These are phyloP conservation scores for Arthroderma sp. DNA, from an alignment of 2,329 filamentous ascomycete genomes.

Conservation along the genomic window DNA sequence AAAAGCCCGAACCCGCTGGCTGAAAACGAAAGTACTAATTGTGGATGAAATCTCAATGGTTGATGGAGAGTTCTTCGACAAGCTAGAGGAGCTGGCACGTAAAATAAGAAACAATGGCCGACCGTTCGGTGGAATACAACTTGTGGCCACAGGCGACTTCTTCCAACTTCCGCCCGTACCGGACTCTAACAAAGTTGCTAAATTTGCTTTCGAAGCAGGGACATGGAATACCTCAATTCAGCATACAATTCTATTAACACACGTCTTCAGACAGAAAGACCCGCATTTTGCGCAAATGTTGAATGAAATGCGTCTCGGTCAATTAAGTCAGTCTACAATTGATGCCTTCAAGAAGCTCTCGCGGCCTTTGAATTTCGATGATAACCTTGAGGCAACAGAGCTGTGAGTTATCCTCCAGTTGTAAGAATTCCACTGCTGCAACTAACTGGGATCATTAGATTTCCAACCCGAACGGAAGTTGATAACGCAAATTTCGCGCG, in stretches of 20 bases:
- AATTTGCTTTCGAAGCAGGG: constrained; percentile 83
- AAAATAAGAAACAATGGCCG: constrained; percentile 78
- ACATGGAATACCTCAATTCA: constrained; percentile 90
- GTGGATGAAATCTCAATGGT: constrained; percentile 98
- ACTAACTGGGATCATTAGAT: constrained; percentile 35
- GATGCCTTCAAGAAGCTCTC: constrained; percentile 60
- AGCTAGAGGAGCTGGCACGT: constrained; percentile 77
- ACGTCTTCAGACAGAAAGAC: constrained; percentile 93
- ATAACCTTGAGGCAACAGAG: constrained; percentile 72
- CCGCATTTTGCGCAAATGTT: constrained; percentile 83
- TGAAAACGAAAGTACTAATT: constrained; percentile 73
- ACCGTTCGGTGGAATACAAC: constrained; percentile 89
- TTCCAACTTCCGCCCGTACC: constrained; percentile 94
- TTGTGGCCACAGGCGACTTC: constrained; percentile 93
- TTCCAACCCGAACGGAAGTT: constrained; percentile 80
- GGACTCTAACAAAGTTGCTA: constrained; percentile 57
- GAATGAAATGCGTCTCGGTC: constrained; percentile 91
- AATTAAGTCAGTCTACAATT: constrained; percentile 63
- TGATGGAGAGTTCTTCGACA: constrained; percentile 92
- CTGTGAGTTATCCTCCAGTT: constrained; percentile 37
- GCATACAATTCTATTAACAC: constrained; percentile 86
- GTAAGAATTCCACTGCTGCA: neutral
- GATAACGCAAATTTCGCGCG: constrained; percentile 69
- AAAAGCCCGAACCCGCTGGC: constrained; percentile 81
- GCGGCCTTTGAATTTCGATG: constrained; percentile 57